A percentile compares a stretch with the other conserved stretches of the same genome.
Conservation (phyloP, 2,329 filamentous ascomycete species). For the Rhinocladiella mackenziei region DNA sequence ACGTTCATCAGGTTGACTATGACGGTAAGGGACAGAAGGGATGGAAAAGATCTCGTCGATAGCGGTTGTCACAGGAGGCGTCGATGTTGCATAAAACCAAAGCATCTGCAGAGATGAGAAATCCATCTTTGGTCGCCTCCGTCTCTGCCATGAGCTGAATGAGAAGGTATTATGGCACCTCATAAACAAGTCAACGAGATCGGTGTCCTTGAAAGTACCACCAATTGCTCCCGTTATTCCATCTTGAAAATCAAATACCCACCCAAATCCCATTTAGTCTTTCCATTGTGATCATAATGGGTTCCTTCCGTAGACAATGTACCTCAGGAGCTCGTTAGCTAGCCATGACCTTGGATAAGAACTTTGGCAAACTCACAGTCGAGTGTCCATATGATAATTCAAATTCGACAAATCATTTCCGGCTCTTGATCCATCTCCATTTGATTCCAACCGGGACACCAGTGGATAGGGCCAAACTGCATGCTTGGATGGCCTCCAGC, state of each 20-base stretch:
- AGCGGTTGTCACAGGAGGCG: too few species aligned
- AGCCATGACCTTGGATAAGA: neutral
- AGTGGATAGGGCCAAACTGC: constrained; percentile 39
- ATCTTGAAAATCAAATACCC: neutral
- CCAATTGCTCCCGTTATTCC: neutral
- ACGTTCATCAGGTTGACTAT: too few species aligned
- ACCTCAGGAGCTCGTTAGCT: neutral
- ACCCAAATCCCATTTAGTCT: neutral
- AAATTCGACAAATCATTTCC: constrained; percentile 31
- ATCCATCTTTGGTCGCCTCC: too few species aligned
- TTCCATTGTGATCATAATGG: neutral
- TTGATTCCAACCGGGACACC: constrained; percentile 33
- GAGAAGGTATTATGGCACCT: too few species aligned
- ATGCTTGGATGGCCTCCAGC: constrained; percentile 37
- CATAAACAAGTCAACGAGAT: too few species aligned
- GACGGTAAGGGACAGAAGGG: too few species aligned
- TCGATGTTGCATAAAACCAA: too few species aligned
- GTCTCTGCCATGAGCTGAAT: too few species aligned
- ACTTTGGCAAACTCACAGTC: constrained; percentile 6
- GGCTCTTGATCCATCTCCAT: constrained; percentile 38
- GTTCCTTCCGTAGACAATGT: constrained; percentile 19
- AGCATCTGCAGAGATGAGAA: too few species aligned
- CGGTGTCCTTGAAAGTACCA: neutral
- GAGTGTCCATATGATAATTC: constrained; percentile 19
- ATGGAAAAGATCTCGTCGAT: too few species aligned